phyloP scores from a whole-genome alignment of 1,139 yeast genomes.

The Groenewaldozyma sp. region DNA sequence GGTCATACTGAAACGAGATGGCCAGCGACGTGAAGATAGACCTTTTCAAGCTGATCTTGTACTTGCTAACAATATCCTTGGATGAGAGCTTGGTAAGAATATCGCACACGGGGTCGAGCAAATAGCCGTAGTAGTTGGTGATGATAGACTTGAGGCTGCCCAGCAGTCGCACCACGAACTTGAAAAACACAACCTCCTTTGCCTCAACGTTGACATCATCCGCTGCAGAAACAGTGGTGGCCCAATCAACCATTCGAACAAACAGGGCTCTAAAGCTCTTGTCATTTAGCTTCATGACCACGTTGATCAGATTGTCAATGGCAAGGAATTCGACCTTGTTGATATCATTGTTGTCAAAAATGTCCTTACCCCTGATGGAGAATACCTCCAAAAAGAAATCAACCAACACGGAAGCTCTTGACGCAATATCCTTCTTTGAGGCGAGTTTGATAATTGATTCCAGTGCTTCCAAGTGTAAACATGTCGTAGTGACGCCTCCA shows the following conservation, averaged over 20 bases:
- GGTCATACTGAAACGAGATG: constrained; percentile 77
- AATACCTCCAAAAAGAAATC: constrained; percentile 63
- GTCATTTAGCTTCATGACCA: constrained; percentile 87
- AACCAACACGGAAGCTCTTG: constrained; percentile 62
- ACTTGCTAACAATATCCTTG: constrained; percentile 10
- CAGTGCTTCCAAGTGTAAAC: constrained; percentile 58
- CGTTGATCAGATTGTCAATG: constrained; percentile 62
- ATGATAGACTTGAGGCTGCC: constrained; percentile 78
- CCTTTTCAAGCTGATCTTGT: constrained; percentile 49
- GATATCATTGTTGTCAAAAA: constrained; percentile 63
- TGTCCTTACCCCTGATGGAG: constrained; percentile 43
- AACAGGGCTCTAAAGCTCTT: constrained; percentile 88
- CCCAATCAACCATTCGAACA: constrained; percentile 87
- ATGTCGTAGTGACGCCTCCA: constrained; percentile 43
- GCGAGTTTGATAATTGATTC: constrained; percentile 56
- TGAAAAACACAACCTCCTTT: constrained; percentile 57
- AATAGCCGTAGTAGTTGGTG: constrained; percentile 78
- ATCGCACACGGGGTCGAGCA: constrained; percentile 60
- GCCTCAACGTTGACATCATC: constrained; percentile 47
- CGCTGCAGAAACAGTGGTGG: too few relatives aligned
- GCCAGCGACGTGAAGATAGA: constrained; percentile 61
- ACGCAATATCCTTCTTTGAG: constrained; percentile 65
- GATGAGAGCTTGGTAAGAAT: constrained; percentile 33
- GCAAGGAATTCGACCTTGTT: constrained; percentile 73
- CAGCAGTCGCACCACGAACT: constrained; percentile 76